These are phyloP conservation scores for Populus simonii DNA, from an alignment of 345 rosid species.

Conservation along the genomic window DNA sequence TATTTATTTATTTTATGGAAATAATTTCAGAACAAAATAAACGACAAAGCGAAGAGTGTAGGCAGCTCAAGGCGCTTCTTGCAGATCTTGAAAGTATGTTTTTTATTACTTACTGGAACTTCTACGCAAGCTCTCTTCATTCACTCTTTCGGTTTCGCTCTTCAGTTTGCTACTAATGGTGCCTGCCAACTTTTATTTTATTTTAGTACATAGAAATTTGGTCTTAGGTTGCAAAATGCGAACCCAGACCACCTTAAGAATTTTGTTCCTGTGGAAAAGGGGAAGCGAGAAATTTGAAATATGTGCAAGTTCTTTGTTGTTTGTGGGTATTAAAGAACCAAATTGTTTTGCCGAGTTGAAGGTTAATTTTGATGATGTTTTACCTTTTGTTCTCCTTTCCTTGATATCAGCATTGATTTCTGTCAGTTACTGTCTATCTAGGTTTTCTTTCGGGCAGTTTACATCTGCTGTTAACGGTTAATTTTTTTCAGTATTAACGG, in stretches of 20 bases:
- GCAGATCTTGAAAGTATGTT: slow-evolving; percentile 66
- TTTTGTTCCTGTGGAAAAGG: too few species aligned
- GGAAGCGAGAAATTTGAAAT: too few species aligned
- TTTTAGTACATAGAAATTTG: too few species aligned
- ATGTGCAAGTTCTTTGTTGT: not conserved
- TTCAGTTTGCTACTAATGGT: too few species aligned
- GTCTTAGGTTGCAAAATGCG: too few species aligned
- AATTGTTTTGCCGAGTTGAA: not conserved
- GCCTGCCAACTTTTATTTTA: too few species aligned
- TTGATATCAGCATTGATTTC: not conserved
- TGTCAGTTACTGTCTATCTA: not conserved
- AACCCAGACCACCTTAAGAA: too few species aligned
- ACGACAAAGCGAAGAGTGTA: slow-evolving; percentile 54
- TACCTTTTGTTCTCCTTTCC: not conserved
- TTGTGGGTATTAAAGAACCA: not conserved
- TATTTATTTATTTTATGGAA: slow-evolving; percentile 11
- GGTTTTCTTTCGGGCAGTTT: not conserved
- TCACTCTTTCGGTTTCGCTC: too few species aligned
- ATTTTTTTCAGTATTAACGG: not conserved
- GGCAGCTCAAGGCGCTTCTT: slow-evolving; percentile 63
- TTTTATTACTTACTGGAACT: not conserved
- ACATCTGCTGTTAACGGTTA: not conserved
- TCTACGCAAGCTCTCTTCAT: too few species aligned
- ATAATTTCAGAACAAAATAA: slow-evolving; percentile 55
- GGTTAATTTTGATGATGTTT: not conserved